Evolutionary conservation across 1,139 yeast species (phyloP).

Genomic region (Hansenula sp.): DNA sequence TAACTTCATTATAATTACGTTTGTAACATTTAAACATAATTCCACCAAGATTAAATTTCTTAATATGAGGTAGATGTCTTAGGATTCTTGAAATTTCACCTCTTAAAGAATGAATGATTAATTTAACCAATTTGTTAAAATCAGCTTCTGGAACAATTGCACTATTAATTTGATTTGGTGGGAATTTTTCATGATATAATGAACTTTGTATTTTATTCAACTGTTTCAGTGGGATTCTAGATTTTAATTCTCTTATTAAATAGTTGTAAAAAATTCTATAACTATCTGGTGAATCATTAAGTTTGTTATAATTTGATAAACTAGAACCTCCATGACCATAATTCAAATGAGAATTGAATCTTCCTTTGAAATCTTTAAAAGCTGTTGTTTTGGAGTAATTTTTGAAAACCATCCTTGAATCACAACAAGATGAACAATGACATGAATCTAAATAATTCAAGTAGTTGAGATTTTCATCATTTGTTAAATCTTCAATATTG

Average conservation of each 20-base stretch:
- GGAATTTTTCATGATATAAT: conserved; percentile 11
- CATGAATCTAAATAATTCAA: conserved; percentile 20
- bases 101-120: conserved; percentile 15
- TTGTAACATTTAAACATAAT: conserved; percentile 8
- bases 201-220: conserved; percentile 14
- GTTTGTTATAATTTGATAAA: conserved; percentile 5
- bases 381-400: conserved; percentile 11
- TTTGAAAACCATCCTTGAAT: conserved; percentile 15
- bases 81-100: conserved; percentile 7
- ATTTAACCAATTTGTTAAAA: conserved; percentile 8
- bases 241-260: conserved; percentile 19
- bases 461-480: conserved; percentile 16
- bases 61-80: conserved; percentile 6
- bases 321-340: conserved; percentile 6
- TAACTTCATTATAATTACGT: neutral
- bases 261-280: conserved; percentile 21
- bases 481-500: conserved; percentile 13
- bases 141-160: conserved; percentile 6
- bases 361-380: conserved; percentile 22
- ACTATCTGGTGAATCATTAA: conserved; percentile 14
- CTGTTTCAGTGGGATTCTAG: conserved; percentile 20
- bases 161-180: conserved; percentile 12
- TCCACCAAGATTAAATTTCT: conserved; percentile 17
- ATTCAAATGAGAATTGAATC: conserved; percentile 16
- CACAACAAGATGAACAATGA: conserved; percentile 15